phyloP scores from a whole-genome alignment of 2,329 filamentous ascomycete species.

The Pyricularia grisea region DNA sequence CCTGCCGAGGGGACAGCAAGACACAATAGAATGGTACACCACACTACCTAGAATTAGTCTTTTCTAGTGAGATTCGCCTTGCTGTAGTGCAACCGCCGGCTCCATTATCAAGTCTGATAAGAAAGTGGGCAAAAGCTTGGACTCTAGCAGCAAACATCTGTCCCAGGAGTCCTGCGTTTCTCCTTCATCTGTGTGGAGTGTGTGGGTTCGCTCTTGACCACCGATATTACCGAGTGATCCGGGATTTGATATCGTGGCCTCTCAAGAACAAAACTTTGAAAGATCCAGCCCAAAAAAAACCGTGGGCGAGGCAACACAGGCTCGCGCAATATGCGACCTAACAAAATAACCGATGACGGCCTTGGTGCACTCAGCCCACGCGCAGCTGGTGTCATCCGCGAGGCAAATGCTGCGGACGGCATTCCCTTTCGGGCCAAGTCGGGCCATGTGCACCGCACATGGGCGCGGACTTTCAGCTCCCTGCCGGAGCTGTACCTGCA shows the following conservation, averaged over 20 bases:
- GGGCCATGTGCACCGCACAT: slow-evolving; percentile 76
- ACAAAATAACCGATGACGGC: background rate
- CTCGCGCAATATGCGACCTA: background rate
- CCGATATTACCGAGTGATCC: background rate
- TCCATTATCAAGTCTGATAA: background rate
- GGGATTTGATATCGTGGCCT: background rate
- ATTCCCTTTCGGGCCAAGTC: slow-evolving; percentile 69
- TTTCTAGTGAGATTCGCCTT: background rate
- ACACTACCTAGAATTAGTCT: background rate
- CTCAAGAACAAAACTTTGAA: background rate
- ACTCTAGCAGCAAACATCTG: background rate
- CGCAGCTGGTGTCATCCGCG: slow-evolving; percentile 1
- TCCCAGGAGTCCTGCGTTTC: too few species aligned
- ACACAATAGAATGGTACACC: background rate
- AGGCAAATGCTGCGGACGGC: slow-evolving; percentile 15
- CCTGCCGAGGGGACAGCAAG: background rate
- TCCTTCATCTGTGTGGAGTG: too few species aligned
- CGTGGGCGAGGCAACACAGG: background rate
- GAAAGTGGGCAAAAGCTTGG: background rate
- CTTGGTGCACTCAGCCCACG: background rate
- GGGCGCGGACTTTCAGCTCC: slow-evolving; percentile 88
- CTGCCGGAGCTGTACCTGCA: slow-evolving; percentile 86
- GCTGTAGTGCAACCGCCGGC: background rate
- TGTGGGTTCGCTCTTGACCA: background rate
- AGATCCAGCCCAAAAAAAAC: background rate